These are phyloP conservation scores for Globomyces pollinis-pini DNA, from an alignment of 192 early-diverging fungal species.

Conservation along the genomic window DNA sequence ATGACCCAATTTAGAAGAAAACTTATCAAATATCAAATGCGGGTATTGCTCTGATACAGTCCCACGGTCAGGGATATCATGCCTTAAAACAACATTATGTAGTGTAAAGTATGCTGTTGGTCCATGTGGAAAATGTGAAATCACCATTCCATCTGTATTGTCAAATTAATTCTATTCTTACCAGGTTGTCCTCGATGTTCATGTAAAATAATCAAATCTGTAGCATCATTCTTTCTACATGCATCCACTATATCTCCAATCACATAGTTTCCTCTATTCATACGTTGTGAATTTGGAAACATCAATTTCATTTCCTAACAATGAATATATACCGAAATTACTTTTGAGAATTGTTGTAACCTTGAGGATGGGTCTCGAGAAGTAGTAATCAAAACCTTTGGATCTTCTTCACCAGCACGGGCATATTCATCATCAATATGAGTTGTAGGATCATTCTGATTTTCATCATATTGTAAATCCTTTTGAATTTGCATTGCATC, in stretches of 20 bases:
- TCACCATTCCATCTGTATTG: conserved; percentile 90
- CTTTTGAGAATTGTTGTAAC: conserved; percentile 92
- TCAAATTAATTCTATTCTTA: conserved; percentile 1
- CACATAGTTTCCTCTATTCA: conserved; percentile 95
- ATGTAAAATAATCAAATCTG: conserved; percentile 91
- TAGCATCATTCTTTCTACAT: conserved; percentile 87
- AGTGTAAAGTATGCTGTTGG: conserved; percentile 96
- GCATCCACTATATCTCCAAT: conserved; percentile 94
- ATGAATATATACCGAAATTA: no score
- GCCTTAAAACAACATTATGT: conserved; percentile 94
- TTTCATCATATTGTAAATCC: conserved; percentile 84
- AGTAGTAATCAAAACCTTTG: conserved; percentile 95
- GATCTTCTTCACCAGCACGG: conserved; percentile 83
- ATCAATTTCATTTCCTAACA: conserved; percentile 94
- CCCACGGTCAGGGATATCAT: conserved; percentile 94
- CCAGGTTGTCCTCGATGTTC: conserved; percentile 92
- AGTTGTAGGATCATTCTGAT: conserved; percentile 66
- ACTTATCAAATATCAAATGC: conserved; percentile 94
- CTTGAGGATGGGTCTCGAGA: conserved; percentile 88
- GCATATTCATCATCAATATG: conserved; percentile 98
- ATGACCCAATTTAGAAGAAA: conserved; percentile 76
- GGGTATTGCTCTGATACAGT: conserved; percentile 97
- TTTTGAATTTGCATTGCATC: conserved; percentile 67
- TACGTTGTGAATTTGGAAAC: conserved; percentile 92
- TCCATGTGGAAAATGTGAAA: conserved; percentile 95